phyloP scores from a whole-genome alignment of 139 green algal species.

The Tetradesmus obliquus region DNA sequence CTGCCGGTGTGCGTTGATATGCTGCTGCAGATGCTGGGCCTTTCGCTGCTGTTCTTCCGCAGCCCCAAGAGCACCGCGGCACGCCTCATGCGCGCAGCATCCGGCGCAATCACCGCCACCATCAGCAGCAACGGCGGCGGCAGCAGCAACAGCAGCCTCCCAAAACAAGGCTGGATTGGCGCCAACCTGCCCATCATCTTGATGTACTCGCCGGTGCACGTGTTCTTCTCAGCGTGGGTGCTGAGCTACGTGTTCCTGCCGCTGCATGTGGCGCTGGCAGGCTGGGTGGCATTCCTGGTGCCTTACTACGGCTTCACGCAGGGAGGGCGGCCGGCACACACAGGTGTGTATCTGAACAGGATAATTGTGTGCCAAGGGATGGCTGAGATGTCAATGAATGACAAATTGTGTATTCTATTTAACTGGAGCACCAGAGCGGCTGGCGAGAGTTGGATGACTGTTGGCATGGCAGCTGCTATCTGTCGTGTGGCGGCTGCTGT shows the following conservation, averaged over 20 bases:
- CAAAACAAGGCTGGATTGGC: constrained; percentile 30
- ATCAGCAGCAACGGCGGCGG: constrained; percentile 31
- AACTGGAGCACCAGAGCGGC: background rate
- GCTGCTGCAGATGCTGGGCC: constrained; percentile 50
- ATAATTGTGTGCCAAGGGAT: background rate
- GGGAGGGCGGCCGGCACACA: constrained; percentile 72
- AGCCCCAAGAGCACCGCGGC: constrained; percentile 1
- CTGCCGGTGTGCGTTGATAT: background rate
- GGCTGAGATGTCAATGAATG: background rate
- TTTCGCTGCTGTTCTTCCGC: constrained; percentile 65
- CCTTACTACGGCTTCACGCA: constrained; percentile 78
- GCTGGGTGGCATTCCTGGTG: constrained; percentile 53
- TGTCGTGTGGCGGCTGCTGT: background rate
- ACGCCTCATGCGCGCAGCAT: background rate
- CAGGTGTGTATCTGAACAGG: constrained; percentile 59
- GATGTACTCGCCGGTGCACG: constrained; percentile 70
- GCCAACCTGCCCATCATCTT: constrained; percentile 61
- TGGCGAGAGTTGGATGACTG: too few relatives aligned
- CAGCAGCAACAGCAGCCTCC: constrained; percentile 11
- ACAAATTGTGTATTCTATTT: background rate
- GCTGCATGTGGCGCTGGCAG: background rate
- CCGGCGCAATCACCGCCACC: background rate
- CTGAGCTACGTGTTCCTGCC: constrained; percentile 63
- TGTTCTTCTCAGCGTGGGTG: constrained; percentile 50
- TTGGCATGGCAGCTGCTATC: too few relatives aligned